Conservation (phyloP, 805 yeast genomes). For the Helenozyma rhizophorensis region DNA sequence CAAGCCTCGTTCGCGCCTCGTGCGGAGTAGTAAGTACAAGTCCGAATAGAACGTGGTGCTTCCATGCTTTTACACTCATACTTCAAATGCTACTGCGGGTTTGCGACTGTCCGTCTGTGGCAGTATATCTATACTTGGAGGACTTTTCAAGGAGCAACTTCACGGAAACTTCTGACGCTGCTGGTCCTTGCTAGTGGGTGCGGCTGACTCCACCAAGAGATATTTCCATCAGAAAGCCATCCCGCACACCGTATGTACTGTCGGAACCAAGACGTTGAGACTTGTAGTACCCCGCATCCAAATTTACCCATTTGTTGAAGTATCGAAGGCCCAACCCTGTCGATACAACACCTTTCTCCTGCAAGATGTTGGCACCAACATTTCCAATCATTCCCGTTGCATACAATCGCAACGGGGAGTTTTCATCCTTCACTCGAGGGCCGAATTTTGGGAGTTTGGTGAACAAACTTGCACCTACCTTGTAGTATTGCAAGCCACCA, state of each 20-base stretch:
- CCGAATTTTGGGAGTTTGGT: constrained; percentile 51
- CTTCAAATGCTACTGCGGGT: no score
- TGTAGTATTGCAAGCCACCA: constrained; percentile 65
- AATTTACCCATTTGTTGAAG: constrained; percentile 36
- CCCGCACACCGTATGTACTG: constrained; percentile 25
- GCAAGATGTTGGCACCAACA: constrained; percentile 29
- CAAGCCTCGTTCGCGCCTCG: no score
- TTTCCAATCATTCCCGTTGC: constrained; percentile 65
- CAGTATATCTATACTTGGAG: no score
- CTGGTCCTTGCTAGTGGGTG: constrained; percentile 1
- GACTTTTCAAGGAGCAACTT: no score
- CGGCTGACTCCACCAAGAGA: constrained; percentile 31
- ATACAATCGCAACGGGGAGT: constrained; percentile 47
- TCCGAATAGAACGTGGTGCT: no score
- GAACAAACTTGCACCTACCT: constrained; percentile 56
- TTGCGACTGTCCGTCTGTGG: no score
- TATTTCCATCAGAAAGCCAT: constrained; percentile 36
- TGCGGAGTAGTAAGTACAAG: no score
- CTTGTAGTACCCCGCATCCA: constrained; percentile 38
- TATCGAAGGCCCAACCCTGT: constrained; percentile 37
- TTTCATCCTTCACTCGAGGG: constrained; percentile 17
- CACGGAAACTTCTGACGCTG: no score
- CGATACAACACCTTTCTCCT: constrained; percentile 21
- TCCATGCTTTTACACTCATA: no score
- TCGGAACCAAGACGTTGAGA: constrained; percentile 21